Evolutionary conservation across 2,329 filamentous ascomycete species (phyloP), one percentile per base, ranked within the genome.

Genomic region (Verticillium albo-atrum): DNA sequence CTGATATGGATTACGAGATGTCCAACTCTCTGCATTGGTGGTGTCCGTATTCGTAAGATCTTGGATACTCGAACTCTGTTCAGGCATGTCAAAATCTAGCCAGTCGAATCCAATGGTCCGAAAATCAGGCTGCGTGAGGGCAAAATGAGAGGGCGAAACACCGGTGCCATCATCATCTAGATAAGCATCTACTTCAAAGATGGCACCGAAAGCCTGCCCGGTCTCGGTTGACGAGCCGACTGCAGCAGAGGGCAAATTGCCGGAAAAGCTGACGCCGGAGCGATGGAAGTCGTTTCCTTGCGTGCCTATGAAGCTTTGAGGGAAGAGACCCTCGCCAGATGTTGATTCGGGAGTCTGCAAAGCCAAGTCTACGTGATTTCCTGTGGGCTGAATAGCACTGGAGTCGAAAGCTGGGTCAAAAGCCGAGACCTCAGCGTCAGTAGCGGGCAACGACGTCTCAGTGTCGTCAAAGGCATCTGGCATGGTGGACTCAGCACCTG

Each of bases 11-110:
- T 50, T n/a, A 5, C 42, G 42, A 50, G 6, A 4, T 9, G 9
- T 5, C 42, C 42, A 50, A 20, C 42, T 23, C 9, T 50, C 42
- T 3, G 20, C 20, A 20, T 23, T 23, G 10, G 2, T 12, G 20
- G 20, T 12, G 20, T 50, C 42, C 10, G 25, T 12, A 50, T 23
- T 15, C 9, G n/a, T n/a, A 50, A 23, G n/a, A 3, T 50, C n/a
- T 12, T 50, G 42, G n/a, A 7, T 6, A 25, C 6, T 20, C 7
- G 42, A 20, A 10, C 3, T 23, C 4, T n/a, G 34, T 32, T 63
- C 61, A 6, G 61, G 59, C 9, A 62, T 54, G 28, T 65, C 61
- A 55, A 66, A 66, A n/a, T 64, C 65, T 6, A 67, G 56, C 65
- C 65, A 68, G 60, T 67, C 61, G 34, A 67, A 58, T 2, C 64